These are phyloP conservation scores for Fusarium pininemorale DNA, from an alignment of 2,329 filamentous ascomycete species.

Conservation along the genomic window DNA sequence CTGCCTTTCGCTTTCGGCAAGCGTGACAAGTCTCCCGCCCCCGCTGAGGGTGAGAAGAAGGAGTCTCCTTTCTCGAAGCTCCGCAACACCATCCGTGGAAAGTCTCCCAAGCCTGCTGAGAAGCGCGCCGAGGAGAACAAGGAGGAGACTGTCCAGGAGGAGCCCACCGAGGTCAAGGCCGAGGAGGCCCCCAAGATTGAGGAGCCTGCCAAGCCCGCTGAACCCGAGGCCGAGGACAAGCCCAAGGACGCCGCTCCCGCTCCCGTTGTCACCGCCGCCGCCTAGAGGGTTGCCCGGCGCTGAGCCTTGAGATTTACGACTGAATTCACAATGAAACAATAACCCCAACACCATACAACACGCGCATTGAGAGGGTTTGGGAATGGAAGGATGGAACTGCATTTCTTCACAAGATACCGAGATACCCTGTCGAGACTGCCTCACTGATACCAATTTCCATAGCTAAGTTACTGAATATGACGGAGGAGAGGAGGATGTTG, in stretches of 20 bases:
- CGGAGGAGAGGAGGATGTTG: conserved; percentile 28
- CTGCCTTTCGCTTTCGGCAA: conserved; percentile 78
- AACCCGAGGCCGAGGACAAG: conserved; percentile 53
- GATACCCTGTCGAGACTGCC: conserved; percentile 65
- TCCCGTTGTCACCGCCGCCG: conserved; percentile 61
- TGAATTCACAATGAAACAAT: conserved; percentile 38
- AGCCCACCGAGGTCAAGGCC: conserved; percentile 51
- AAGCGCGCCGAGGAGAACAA: conserved; percentile 48
- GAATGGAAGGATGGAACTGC: conserved; percentile 62
- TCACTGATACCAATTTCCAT: conserved; percentile 55
- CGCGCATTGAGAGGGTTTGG: conserved; percentile 53
- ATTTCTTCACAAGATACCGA: conserved; percentile 62
- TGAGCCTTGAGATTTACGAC: conserved; percentile 42
- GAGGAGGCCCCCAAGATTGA: conserved; percentile 57
- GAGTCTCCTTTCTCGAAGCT: conserved; percentile 69
- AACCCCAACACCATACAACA: conserved; percentile 41
- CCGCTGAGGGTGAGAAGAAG: conserved; percentile 70
- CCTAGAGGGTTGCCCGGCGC: conserved; percentile 51
- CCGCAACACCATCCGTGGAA: conserved; percentile 64
- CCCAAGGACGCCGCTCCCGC: conserved; percentile 53
- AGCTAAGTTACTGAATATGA: conserved; percentile 40
- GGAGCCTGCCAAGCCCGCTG: conserved; percentile 58
- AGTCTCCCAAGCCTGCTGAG: conserved; percentile 52
- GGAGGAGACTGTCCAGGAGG: conserved; percentile 51
- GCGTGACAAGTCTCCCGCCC: conserved; percentile 71